These are phyloP conservation scores for Solanum chacoense DNA, from an alignment of 305 asterid species.

Conservation along the genomic window DNA sequence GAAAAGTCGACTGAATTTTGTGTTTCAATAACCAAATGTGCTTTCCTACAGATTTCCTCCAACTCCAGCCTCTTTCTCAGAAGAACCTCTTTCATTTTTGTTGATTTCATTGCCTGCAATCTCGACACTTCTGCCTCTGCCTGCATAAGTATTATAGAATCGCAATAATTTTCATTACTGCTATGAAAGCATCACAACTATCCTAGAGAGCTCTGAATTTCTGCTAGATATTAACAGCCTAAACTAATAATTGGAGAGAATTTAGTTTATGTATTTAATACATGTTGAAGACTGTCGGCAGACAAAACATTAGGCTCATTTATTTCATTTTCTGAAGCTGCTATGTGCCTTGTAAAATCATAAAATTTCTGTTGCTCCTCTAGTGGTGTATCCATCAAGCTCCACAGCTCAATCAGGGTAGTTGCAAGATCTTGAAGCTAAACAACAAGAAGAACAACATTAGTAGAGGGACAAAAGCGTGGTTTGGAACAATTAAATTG, in stretches of 20 bases:
- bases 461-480: constrained; percentile 6
- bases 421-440: constrained; percentile 86
- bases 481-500: constrained; percentile 2
- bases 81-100: constrained; percentile 75
- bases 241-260: background rate
- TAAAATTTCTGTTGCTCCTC: constrained; percentile 70
- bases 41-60: constrained; percentile 56
- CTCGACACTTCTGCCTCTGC: constrained; percentile 71
- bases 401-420: constrained; percentile 80
- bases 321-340: constrained; percentile 68
- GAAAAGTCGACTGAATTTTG: constrained; percentile 32
- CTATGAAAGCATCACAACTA: background rate
- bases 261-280: constrained; percentile 10
- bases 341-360: constrained; percentile 45
- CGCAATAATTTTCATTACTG: background rate
- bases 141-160: constrained; percentile 21
- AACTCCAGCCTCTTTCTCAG: constrained; percentile 48
- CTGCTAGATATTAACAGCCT: background rate
- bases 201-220: background rate
- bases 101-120: constrained; percentile 58
- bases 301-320: constrained; percentile 58
- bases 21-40: constrained; percentile 60
- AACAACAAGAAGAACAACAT: background rate
- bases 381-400: constrained; percentile 73
- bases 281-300: constrained; percentile 42